Evolutionary conservation across 768 basidiomycete genomes (phyloP), one percentile per base, ranked within the genome.

Genomic region (Sistotremastrum niveocremeum): DNA sequence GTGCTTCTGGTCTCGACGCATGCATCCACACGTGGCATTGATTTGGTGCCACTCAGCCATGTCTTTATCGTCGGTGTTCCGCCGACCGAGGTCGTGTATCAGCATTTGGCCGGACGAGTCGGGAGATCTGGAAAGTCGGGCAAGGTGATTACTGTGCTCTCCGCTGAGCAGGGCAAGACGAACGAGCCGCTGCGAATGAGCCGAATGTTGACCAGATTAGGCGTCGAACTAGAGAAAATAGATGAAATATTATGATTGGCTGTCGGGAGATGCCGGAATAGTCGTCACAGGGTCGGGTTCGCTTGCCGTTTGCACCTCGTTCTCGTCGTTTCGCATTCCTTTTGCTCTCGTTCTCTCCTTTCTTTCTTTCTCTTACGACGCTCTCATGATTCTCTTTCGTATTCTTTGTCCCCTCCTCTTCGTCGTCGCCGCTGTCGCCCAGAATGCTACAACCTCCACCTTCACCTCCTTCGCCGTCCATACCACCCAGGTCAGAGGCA

Each of bases 61-160:
- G 84, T 87, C 12, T 85, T 88, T 58, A 64, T 85, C 42, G 61
- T 81, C 39, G 83, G 83, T 4, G 62, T 81, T 3, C 71, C 75
- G 5, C 70, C 73, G 48, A 70, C 66, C 32, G 63, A 60, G 52
- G 61, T 63, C 7, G 71, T 74, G 36, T 87, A 87, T 57, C 49
- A 78, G 52, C 84, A 87, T 54, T 62, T 79, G 37, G 76, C 80
- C 4, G 84, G 85, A 9, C 75, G 84, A 8, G 81, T 79, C n/a
- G 82, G 84, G 20, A 71, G 84, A 48, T 81, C 83, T 57, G 78
- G 79, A 39, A 60, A 72, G 38, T 62, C 60, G 20, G 84, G 84
- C 10, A 80, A 74, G 60, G 81, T 84, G 44, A 65, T 87, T 47
- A 76, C 69, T 30, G 65, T 85, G 36, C 59, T 86, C 34, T 70